A percentile compares a stretch with the other conserved stretches of the same genome.
These are phyloP conservation scores for Collariella sp. DNA, from an alignment of 495 filamentous ascomycete species.

Conservation along the genomic window DNA sequence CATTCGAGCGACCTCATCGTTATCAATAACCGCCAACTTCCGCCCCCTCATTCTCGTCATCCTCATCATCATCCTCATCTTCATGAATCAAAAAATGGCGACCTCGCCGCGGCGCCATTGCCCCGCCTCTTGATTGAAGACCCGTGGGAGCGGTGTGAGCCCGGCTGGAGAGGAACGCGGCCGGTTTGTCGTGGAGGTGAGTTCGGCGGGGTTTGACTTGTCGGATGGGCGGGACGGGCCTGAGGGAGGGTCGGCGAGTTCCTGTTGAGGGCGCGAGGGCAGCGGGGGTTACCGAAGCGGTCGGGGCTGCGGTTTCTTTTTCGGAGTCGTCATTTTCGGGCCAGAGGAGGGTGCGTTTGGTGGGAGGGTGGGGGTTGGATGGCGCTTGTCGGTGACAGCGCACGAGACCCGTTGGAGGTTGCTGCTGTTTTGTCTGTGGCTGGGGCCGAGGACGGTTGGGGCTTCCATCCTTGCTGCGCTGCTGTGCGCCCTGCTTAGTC, in stretches of 20 bases:
- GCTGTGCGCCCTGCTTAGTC: conserved; percentile 54
- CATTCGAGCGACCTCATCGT: conserved; percentile 48
- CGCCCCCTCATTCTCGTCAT: not conserved
- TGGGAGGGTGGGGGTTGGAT: conserved; percentile 28
- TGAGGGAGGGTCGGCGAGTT: conserved; percentile 20
- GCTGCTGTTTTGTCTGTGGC: conserved; percentile 22
- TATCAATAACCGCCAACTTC: conserved; percentile 52
- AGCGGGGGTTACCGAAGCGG: conserved; percentile 38
- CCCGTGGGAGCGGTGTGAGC: conserved; percentile 28
- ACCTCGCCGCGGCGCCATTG: conserved; percentile 4
- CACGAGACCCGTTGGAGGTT: not conserved
- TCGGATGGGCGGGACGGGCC: not conserved
- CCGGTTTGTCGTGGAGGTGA: conserved; percentile 11
- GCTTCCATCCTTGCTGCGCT: conserved; percentile 61
- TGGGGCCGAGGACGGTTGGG: conserved; percentile 15
- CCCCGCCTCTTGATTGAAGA: not conserved
- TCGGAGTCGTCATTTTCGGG: conserved; percentile 60
- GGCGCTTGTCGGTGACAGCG: conserved; percentile 39
- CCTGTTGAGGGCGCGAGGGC: not conserved
- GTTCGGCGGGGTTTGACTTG: conserved; percentile 23
- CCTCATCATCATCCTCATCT: not conserved
- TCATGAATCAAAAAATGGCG: conserved; percentile 35
- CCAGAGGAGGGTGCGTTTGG: conserved; percentile 22
- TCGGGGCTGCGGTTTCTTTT: conserved; percentile 81
- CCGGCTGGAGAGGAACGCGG: conserved; percentile 21